Percentiles rank a stretch among this genome's conserved stretches.
phyloP scores from a whole-genome alignment of 129 eudicot species.

The Sambucus nigra region DNA sequence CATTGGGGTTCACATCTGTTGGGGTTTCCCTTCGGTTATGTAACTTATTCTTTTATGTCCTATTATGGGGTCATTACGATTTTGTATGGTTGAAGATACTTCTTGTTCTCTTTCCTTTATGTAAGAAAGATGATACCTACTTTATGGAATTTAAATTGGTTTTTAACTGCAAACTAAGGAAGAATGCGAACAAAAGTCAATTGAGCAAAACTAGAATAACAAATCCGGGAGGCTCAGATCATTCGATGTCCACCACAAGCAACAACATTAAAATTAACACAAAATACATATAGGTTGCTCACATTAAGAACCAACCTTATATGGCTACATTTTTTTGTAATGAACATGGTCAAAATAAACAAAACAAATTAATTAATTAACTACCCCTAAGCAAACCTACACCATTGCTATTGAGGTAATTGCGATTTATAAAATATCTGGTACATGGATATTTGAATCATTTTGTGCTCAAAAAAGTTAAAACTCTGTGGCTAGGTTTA shows the following conservation, averaged over 20 bases:
- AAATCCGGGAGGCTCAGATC: neutral
- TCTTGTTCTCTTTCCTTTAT: neutral
- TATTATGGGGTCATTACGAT: neutral
- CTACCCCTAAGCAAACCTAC: too few relatives aligned
- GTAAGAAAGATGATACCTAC: neutral
- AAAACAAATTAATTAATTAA: too few relatives aligned
- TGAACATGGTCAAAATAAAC: too few relatives aligned
- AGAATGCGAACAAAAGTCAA: too few relatives aligned
- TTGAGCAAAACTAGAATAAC: neutral
- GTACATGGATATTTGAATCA: too few relatives aligned
- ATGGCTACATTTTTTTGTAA: neutral
- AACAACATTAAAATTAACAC: neutral
- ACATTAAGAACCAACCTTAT: neutral
- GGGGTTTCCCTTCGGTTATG: neutral
- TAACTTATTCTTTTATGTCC: slow-evolving; percentile 6
- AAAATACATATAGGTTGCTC: neutral
- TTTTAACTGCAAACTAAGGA: too few relatives aligned
- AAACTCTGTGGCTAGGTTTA: too few relatives aligned
- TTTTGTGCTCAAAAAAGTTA: too few relatives aligned
- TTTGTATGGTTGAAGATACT: neutral
- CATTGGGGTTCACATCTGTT: neutral
- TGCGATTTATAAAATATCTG: too few relatives aligned
- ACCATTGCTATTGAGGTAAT: too few relatives aligned
- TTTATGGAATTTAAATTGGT: neutral
- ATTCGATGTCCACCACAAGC: neutral